Evolutionary conservation across 345 rosid genomes (phyloP), one percentile per base, ranked within the genome.

Genomic region (Sisymbrium altissimum): DNA sequence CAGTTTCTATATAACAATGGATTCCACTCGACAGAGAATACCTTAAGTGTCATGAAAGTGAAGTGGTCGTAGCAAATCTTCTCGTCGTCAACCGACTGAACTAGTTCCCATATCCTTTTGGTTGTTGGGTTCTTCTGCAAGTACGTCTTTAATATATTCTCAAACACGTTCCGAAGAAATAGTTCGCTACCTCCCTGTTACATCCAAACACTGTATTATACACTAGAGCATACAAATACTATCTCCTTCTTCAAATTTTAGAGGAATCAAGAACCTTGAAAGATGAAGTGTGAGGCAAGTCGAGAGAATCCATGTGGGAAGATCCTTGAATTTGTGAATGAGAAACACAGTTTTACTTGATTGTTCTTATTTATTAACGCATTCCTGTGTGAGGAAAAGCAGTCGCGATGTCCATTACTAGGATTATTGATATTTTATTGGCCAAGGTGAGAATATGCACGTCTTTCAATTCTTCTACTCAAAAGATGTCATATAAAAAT

Each of bases 31-130:
- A 52, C 12, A n/a, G 33, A 11, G 17, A 50, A 11, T 83, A 93
- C 97, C 90, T 94, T 94, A 21, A 93, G 86, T 6, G 96, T 91
- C 79, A 92, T 79, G 83, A 89, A 91, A 27, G 90, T 89, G 50
- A 93, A 55, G 78, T 90, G 97, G 74, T 93, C 98, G 69, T 93
- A 89, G 74, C 87, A 84, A 70, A 91, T 81, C 27, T 46, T 80
- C 17, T 81, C 84, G 11, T 80, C 82, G 17, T 82, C 89, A 43
- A 78, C 70, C 2, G 91, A 81, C 36, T 61, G 78, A 17, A 90
- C 89, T 6, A 89, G 83, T 72, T 91, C 89, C 80, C 92, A 74
- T 27, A 88, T 79, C n/a, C 89, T 81, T 57, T 87, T 86, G 1
- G 97, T 96, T 10, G 88, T 85, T 3, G 88, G 94, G 21, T 90